phyloP scores from a whole-genome alignment of 768 basidiomycete genomes.

The Paxillus involutus region DNA sequence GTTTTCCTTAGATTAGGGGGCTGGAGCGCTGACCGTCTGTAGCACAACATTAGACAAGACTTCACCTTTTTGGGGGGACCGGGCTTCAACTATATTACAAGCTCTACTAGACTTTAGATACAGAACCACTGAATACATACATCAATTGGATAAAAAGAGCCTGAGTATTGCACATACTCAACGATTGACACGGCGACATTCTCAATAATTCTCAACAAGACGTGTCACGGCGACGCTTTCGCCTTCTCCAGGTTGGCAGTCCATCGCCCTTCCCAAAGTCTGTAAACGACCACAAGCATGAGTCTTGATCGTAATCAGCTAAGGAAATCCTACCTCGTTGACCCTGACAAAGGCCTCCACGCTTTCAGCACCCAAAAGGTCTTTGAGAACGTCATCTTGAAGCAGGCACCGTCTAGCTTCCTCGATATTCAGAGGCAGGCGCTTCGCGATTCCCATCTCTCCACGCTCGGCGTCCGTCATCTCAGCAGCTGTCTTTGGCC shows the following conservation, averaged over 20 bases:
- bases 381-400: slow-evolving; percentile 36
- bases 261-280: slow-evolving; percentile 17
- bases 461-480: slow-evolving; percentile 47
- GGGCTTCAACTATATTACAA: no score
- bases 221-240: slow-evolving; percentile 22
- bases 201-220: slow-evolving; percentile 23
- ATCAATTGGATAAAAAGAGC: no score
- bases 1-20: no score
- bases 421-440: slow-evolving; percentile 51
- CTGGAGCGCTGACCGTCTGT: no score
- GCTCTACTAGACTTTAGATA: no score
- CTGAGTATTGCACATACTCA: neutral
- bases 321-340: slow-evolving; percentile 45
- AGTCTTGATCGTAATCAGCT: neutral
- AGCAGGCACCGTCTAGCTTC: slow-evolving; percentile 45
- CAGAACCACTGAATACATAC: no score
- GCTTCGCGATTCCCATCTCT: slow-evolving; percentile 44
- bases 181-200: neutral
- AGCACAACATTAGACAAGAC: no score
- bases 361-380: slow-evolving; percentile 45
- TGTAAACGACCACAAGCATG: neutral
- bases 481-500: slow-evolving; percentile 34
- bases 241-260: slow-evolving; percentile 14
- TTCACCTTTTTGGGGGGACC: no score
- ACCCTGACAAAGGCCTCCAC: slow-evolving; percentile 46